Evolutionary conservation across 305 asterid genomes (phyloP), one percentile per base, ranked within the genome.

Genomic region (Fraxinus baroniana): DNA sequence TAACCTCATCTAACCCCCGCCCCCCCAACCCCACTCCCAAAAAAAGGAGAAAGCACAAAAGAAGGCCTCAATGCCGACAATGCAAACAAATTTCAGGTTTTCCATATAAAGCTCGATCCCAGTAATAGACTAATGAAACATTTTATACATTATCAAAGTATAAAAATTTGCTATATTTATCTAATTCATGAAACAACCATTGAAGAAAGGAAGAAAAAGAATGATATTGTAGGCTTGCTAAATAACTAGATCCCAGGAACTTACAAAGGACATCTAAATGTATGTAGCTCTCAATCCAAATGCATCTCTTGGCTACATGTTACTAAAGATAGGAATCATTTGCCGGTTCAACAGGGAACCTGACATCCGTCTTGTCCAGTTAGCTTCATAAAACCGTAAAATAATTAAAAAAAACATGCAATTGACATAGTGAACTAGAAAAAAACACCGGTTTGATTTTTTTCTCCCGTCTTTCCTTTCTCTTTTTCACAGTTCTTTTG

Each of bases 31-130:
- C 18, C 18, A 49, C 20, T 44, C n/a, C 60, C 7, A 49, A 52
- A n/a, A 24, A 15, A 15, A 22, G 36, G 32, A 7, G 71, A 79
- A 64, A 26, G 72, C 18, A 41, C 12, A 60, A 15, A 80, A 18
- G 12, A 36, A 74, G 76, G 36, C 20, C 46, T 35, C 1, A 36
- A 24, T 52, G 62, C 20, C 6, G 60, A 49, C 60, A 49, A 49
- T 64, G 82, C 44, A 39, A 66, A 79, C 66, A 64, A 12, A 36
- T 66, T 20, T 79, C 77, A 39, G 57, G 64, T 68, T 33, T 12
- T 66, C 32, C 28, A n/a, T 13, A 30, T 79, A 76, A 75, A 55
- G 80, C 52, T 26, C 35, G 18, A 20, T 39, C 17, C 55, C 77
- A 76, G 32, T 24, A 57, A 79, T 79, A 78, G 32, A 9, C 49